Conservation (phyloP, 2,329 filamentous ascomycete genomes). For the Pestalotiopsis sp. region DNA sequence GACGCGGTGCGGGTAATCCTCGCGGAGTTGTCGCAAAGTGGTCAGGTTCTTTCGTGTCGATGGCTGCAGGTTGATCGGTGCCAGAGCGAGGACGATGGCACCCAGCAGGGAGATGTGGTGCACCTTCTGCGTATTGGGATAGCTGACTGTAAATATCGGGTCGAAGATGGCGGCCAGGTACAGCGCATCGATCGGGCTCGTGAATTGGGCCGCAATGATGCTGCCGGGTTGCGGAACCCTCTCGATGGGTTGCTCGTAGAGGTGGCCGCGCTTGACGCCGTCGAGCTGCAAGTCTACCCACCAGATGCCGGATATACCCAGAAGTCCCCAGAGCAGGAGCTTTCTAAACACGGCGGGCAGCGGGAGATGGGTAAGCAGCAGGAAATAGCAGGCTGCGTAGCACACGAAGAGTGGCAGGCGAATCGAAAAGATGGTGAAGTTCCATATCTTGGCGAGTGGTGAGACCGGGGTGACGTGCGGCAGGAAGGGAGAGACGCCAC, state of each 20-base stretch:
- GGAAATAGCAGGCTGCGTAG: conserved; percentile 72
- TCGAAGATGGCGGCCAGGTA: conserved; percentile 97
- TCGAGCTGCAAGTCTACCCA: conserved; percentile 99
- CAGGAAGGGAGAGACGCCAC: conserved; percentile 94
- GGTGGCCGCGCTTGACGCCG: conserved; percentile 88
- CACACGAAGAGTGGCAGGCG: conserved; percentile 78
- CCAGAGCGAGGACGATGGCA: conserved; percentile 75
- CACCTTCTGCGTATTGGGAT: conserved; percentile 74
- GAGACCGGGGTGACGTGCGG: conserved; percentile 72
- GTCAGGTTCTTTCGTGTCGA: conserved; percentile 54
- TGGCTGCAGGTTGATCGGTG: conserved; percentile 49
- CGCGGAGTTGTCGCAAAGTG: conserved; percentile 64
- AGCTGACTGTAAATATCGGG: conserved; percentile 88
- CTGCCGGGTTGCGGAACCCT: conserved; percentile 79
- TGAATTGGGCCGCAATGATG: conserved; percentile 88
- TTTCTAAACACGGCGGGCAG: conserved; percentile 69
- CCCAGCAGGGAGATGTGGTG: conserved; percentile 75
- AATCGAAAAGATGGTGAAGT: conserved; percentile 75
- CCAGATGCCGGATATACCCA: conserved; percentile 91
- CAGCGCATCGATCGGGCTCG: conserved; percentile 87
- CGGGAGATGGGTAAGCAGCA: conserved; percentile 81
- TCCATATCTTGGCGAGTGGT: conserved; percentile 64
- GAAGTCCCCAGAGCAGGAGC: conserved; percentile 81
- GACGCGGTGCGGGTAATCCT: conserved; percentile 71
- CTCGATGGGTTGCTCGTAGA: conserved; percentile 72